phyloP scores from a whole-genome alignment of 192 early-diverging fungal genomes.

The Rhizophagus prolifer region DNA sequence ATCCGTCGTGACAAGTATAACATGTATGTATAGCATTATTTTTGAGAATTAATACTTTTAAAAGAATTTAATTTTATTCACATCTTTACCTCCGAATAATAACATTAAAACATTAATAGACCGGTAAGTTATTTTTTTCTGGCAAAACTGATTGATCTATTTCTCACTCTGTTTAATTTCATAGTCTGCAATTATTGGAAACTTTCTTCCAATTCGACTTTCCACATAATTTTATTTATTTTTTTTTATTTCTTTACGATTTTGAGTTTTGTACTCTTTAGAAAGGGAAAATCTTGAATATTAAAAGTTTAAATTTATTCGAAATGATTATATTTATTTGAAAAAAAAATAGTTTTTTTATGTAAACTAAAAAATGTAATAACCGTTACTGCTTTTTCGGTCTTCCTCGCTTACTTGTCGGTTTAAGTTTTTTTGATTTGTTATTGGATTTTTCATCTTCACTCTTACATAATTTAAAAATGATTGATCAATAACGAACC shows the following conservation, averaged over 20 bases:
- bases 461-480: background rate
- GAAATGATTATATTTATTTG: background rate
- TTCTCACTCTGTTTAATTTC: background rate
- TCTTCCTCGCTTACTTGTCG: background rate
- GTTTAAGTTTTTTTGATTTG: background rate
- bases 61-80: background rate
- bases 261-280: background rate
- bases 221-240: conserved; percentile 4
- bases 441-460: background rate
- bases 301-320: background rate
- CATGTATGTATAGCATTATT: conserved; percentile 59
- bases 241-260: background rate
- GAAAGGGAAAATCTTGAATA: background rate
- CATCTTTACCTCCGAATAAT: too few species aligned
- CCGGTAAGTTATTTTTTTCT: conserved; percentile 11
- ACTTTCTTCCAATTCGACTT: conserved; percentile 63
- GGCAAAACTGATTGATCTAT: background rate
- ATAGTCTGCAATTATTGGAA: conserved; percentile 63
- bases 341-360: background rate
- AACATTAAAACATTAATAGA: background rate
- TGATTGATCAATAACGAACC: background rate
- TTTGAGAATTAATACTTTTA: too few species aligned
- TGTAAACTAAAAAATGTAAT: background rate
- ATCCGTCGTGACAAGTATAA: conserved; percentile 93
- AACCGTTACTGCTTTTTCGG: background rate